These are phyloP conservation scores for Wickerhamiella parazyma DNA, from an alignment of 805 yeast genomes.

Conservation along the genomic window DNA sequence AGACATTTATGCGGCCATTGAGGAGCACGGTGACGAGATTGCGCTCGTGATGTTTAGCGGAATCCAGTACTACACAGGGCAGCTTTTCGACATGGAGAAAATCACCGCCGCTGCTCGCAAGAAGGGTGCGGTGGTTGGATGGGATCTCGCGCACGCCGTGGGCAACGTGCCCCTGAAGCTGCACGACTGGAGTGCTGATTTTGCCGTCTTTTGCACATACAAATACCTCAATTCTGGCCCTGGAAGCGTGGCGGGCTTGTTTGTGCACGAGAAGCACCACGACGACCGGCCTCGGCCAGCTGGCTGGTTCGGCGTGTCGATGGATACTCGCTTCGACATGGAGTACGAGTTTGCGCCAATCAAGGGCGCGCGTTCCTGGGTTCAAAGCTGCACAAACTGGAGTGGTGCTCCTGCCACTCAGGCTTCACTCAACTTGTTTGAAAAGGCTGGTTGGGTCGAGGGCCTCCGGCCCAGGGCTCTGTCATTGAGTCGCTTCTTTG, in stretches of 20 bases:
- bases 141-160: constrained; percentile 93
- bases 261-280: constrained; percentile 43
- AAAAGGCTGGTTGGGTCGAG: constrained; percentile 48
- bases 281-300: constrained; percentile 53
- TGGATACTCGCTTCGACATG: constrained; percentile 64
- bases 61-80: constrained; percentile 87
- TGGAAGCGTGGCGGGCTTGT: constrained; percentile 82
- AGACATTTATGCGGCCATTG: constrained; percentile 45
- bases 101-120: constrained; percentile 55
- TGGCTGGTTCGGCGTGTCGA: constrained; percentile 96
- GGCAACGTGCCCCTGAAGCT: constrained; percentile 69
- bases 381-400: constrained; percentile 86
- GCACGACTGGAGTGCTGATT: constrained; percentile 85
- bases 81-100: constrained; percentile 56
- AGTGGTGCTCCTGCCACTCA: constrained; percentile 64
- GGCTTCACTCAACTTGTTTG: constrained; percentile 49
- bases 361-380: constrained; percentile 71
- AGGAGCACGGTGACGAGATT: constrained; percentile 41
- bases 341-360: constrained; percentile 64
- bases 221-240: constrained; percentile 89
- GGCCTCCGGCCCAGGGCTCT: constrained; percentile 43
- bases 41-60: constrained; percentile 77
- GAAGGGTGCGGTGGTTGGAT: constrained; percentile 45
- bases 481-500: constrained; percentile 44
- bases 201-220: constrained; percentile 91